A percentile compares a stretch with the other conserved stretches of the same genome.
Evolutionary conservation across 2,329 filamentous ascomycete species (phyloP).

Genomic region (Alternaria sp.): DNA sequence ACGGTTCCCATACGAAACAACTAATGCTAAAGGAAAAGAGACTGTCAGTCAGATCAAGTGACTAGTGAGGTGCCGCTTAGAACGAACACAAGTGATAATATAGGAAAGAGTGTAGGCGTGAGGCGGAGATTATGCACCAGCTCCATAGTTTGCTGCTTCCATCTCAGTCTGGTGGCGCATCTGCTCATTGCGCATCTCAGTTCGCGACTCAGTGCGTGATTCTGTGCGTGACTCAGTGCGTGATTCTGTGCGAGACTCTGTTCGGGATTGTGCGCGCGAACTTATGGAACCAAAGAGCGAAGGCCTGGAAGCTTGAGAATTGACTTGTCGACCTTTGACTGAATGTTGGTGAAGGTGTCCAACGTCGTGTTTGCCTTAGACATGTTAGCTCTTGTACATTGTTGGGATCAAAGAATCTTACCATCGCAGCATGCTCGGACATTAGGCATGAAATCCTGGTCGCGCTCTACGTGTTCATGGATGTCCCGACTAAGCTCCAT

Average conservation of each 20-base stretch:
- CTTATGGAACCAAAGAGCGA: slow-evolving; percentile 45
- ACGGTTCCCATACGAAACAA: slow-evolving; percentile 20
- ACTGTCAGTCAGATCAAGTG: slow-evolving; percentile 44
- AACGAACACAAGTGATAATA: slow-evolving; percentile 6
- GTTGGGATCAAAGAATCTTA: slow-evolving; percentile 58
- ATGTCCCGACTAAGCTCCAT: slow-evolving; percentile 80
- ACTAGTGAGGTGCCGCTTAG: slow-evolving; percentile 23
- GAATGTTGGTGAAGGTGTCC: slow-evolving; percentile 52
- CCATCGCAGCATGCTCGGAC: slow-evolving; percentile 97
- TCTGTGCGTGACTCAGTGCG: slow-evolving; percentile 35
- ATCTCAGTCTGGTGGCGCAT: slow-evolving; percentile 34
- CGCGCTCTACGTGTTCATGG: slow-evolving; percentile 78
- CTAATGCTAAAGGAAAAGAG: slow-evolving; percentile 39
- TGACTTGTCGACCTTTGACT: slow-evolving; percentile 43
- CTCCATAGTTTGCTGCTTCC: slow-evolving; percentile 37
- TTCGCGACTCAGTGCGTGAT: slow-evolving; percentile 30
- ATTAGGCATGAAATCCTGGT: slow-evolving; percentile 86
- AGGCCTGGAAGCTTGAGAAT: slow-evolving; percentile 32
- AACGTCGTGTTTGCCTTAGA: slow-evolving; percentile 60
- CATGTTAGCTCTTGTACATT: slow-evolving; percentile 22
- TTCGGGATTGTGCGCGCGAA: slow-evolving; percentile 45
- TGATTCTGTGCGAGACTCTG: slow-evolving; percentile 30
- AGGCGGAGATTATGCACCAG: slow-evolving; percentile 35
- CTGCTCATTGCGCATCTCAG: slow-evolving; percentile 36
- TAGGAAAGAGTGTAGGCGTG: slow-evolving; percentile 20